These are phyloP conservation scores for Sporothrix curviconia DNA, from an alignment of 2,329 filamentous ascomycete species.

Conservation along the genomic window DNA sequence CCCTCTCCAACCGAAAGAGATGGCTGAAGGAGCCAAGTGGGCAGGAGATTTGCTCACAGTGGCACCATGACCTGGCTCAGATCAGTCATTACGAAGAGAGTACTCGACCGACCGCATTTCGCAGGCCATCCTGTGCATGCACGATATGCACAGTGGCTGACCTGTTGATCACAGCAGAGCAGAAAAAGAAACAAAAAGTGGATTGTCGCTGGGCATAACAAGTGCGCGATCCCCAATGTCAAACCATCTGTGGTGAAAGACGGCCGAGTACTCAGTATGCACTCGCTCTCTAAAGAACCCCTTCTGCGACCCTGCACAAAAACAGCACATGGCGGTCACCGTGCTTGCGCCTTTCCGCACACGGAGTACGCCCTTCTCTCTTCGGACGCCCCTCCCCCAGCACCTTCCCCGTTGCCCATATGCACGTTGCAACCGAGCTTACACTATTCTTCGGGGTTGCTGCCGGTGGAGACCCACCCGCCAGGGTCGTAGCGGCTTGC, in stretches of 20 bases:
- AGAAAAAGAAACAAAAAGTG: neutral
- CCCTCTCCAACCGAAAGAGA: neutral
- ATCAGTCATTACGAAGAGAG: neutral
- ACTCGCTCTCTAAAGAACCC: neutral
- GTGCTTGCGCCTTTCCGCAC: neutral
- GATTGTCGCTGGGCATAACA: neutral
- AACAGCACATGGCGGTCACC: conserved; percentile 1
- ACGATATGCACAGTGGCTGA: neutral
- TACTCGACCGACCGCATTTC: neutral
- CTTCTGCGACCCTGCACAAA: neutral
- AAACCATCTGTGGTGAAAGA: neutral
- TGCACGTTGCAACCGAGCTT: conserved; percentile 22
- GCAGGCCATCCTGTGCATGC: neutral
- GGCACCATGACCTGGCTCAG: neutral
- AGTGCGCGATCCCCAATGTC: neutral
- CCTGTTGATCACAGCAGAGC: no score
- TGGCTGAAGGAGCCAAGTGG: neutral
- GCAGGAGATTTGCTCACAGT: neutral
- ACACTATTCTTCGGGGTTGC: conserved; percentile 16
- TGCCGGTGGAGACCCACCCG: conserved; percentile 17
- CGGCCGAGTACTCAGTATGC: neutral
- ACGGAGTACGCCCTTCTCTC: neutral
- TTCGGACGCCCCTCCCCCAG: neutral
- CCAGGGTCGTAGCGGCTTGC: conserved; percentile 16
- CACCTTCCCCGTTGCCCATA: conserved; percentile 1